Evolutionary conservation across 805 yeast genomes (phyloP), one percentile per base, ranked within the genome.

Genomic region (Ogataea parapolymorpha): DNA sequence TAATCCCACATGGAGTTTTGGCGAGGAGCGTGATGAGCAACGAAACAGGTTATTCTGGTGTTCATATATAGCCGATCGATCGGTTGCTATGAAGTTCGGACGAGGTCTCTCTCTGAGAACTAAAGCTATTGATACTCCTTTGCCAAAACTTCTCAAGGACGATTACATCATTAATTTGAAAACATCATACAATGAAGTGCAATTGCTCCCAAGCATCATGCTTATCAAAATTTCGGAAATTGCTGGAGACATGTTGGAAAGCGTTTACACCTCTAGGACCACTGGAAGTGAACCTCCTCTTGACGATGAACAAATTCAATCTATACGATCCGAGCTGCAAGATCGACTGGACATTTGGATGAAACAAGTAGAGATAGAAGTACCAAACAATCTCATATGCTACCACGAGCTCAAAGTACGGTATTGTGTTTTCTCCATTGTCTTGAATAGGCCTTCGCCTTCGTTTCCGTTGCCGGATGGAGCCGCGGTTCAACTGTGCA

Each of bases 1-100:
- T 35, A 54, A 54, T 27, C 58, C 59, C 10, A 50, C 47, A 15
- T 55, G 59, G 58, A 46, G 49, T 37, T 54, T 55, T 41, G 57
- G 59, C 6, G 48, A 41, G 33, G 11, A 23, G 7, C 46, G 48
- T 32, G 48, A 49, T 26, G 59, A 55, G 37, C 41, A 49, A 9
- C 49, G 59, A 31, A 54, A 51, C 41, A 45, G 59, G 31, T 29
- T 55, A 20, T 55, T 55, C 32, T 55, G 59, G 59, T 42, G 52
- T 22, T 48, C 56, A 6, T 55, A 54, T 30, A 50, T 49, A 3
- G 42, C 50, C 11, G 59, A 55, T 15, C 44, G 59, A 23, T 44
- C 48, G n/a, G 51, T 55, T 16, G 57, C 59, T 4, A 51, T 54
- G 59, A 50, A 48, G 42, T 48, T 46, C 31, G 54, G 56, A n/a